These are phyloP conservation scores for Tanacetum coccineum DNA, from an alignment of 129 eudicot species.

Conservation along the genomic window DNA sequence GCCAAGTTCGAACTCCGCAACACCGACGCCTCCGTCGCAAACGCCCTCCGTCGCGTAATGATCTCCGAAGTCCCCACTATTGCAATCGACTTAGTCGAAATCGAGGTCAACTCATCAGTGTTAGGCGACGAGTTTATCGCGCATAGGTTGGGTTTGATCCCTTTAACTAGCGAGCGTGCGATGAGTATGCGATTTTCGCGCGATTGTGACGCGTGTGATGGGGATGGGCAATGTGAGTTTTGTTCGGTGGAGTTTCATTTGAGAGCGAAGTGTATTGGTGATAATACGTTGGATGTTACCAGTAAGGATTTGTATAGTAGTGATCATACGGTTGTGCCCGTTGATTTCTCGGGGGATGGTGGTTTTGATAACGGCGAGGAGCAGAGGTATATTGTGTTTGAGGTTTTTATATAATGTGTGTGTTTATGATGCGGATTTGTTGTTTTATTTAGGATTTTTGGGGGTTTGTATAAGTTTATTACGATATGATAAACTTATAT, in stretches of 20 bases:
- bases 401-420: too few relatives aligned
- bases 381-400: slow-evolving; percentile 44
- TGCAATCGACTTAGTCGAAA: slow-evolving; percentile 91
- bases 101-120: slow-evolving; percentile 91
- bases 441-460: too few relatives aligned
- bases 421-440: too few relatives aligned
- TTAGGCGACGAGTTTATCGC: slow-evolving; percentile 94
- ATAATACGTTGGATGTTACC: slow-evolving; percentile 88
- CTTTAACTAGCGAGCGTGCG: slow-evolving; percentile 85
- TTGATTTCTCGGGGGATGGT: slow-evolving; percentile 52
- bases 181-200: slow-evolving; percentile 98
- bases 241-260: slow-evolving; percentile 96
- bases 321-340: slow-evolving; percentile 82
- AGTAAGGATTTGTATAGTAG: slow-evolving; percentile 78
- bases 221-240: slow-evolving; percentile 97
- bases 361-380: slow-evolving; percentile 56
- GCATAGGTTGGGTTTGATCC: slow-evolving; percentile 86
- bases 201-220: slow-evolving; percentile 96
- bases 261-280: slow-evolving; percentile 69
- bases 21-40: slow-evolving; percentile 84
- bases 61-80: slow-evolving; percentile 95
- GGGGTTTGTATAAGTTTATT: too few relatives aligned
- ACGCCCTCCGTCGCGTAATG: slow-evolving; percentile 99
- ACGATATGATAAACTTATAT: too few relatives aligned
- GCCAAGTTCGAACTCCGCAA: slow-evolving; percentile 82